Base-by-base conservation (phyloP, 129 eudicot genomes). In the Pulicaria dysenterica region DNA sequence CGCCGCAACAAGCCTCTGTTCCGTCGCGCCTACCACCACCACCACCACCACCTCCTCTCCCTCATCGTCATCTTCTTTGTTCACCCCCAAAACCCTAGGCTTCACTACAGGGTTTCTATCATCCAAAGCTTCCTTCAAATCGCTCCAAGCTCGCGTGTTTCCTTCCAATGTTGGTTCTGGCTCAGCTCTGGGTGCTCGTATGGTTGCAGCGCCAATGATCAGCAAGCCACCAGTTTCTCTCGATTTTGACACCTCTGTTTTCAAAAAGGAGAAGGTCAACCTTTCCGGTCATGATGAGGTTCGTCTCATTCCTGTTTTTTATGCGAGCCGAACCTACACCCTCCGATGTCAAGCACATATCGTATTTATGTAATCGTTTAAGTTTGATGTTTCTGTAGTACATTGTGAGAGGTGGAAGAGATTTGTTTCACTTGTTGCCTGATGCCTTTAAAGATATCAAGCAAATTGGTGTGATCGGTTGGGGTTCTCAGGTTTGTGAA, bases 391-490 rank as follows among this genome's bases (percentile, higher is more conserved):
- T 61, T 70, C 9, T 73, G 73, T 68, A 91, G 97, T 84, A 78
- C 72, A 89, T 92, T 81, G 97, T 92, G 79, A 89, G 87, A 79
- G 97, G 97, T 73, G 97, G 97, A 58, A 92, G 97, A 45, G 77
- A 92, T n/a, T 85, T 92, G 91, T 92, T 92, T 76, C 87, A 82
- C 69, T 71, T 84, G 74, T 69, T 92, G 78, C 94, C 94, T 0
- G 96, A 85, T 55, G 96, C 97, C 1, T 92, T 92, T 67, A 92
- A 86, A 85, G 97, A 94, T 16, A 81, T 92, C 50, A 92, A 92
- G 81, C 96, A 92, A 79, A 92, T 92, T 80, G 97, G 97, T 47
- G 96, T 92, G n/a, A 92, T 92, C 54, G 97, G 97, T 44, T 92
- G 97, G 97, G 97, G 97, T 12, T 92, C 97, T 76, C 97, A 92